Evolutionary conservation across 768 basidiomycete genomes (phyloP).

Genomic region (Rhizopogon vinicolor): DNA sequence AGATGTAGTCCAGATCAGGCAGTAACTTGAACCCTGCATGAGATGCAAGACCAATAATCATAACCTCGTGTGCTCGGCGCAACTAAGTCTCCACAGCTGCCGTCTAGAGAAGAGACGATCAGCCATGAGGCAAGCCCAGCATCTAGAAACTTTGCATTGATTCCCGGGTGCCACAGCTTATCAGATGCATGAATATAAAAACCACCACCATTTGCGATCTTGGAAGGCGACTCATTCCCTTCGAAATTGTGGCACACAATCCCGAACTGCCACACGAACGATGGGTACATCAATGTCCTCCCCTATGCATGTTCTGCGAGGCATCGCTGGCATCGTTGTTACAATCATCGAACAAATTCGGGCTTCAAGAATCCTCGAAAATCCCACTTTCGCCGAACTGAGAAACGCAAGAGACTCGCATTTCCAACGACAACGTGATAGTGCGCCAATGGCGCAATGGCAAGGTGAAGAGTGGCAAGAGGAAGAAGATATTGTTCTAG

Average conservation of each 20-base stretch:
- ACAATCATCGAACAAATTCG: background rate
- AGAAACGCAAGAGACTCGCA: background rate
- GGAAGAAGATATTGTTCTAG: background rate
- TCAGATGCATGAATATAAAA: background rate
- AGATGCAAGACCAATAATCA: background rate
- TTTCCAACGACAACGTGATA: background rate
- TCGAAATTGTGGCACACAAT: background rate
- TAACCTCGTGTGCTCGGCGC: background rate
- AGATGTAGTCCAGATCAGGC: background rate
- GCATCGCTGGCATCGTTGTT: background rate
- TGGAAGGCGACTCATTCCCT: background rate
- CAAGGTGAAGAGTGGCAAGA: background rate
- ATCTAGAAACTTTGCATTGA: background rate
- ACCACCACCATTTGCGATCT: background rate
- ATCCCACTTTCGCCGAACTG: background rate
- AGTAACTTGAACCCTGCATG: background rate
- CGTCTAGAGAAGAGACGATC: background rate
- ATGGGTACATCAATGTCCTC: background rate
- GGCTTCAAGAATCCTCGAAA: background rate
- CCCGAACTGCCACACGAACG: background rate
- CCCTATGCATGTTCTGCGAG: background rate
- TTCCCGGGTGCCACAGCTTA: background rate
- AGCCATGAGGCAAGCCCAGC: background rate
- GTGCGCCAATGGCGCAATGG: background rate
- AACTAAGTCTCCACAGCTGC: background rate